Conservation (phyloP, 805 yeast species). For the Metschnikowia borealis region DNA sequence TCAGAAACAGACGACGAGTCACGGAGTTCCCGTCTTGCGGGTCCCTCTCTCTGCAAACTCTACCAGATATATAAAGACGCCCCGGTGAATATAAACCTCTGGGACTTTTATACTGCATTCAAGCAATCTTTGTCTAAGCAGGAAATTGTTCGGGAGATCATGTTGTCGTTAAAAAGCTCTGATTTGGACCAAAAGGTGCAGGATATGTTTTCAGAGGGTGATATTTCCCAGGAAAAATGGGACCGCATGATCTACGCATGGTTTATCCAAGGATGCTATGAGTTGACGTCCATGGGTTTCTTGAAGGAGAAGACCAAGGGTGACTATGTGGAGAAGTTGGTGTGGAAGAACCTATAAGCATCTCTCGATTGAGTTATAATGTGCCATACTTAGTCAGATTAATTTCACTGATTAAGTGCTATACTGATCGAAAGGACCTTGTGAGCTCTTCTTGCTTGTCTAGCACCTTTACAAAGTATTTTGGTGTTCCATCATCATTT, state of each 20-base stretch:
- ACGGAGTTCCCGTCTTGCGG: conserved; percentile 8
- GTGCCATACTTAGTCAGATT: too few species aligned
- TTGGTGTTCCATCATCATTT: too few species aligned
- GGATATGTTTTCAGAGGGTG: conserved; percentile 1
- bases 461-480: too few species aligned
- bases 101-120: conserved; percentile 64
- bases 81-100: conserved; percentile 60
- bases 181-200: not conserved
- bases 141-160: conserved; percentile 19
- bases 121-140: conserved; percentile 40
- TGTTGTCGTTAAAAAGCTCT: not conserved
- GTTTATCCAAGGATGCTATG: conserved; percentile 72
- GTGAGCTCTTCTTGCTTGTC: too few species aligned
- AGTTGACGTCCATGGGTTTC: conserved; percentile 66
- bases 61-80: conserved; percentile 78
- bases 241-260: conserved; percentile 61
- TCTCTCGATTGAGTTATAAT: too few species aligned
- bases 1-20: not conserved
- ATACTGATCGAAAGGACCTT: too few species aligned
- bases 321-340: conserved; percentile 63
- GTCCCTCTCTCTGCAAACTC: conserved; percentile 34
- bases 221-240: conserved; percentile 44
- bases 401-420: too few species aligned
- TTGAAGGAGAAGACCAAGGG: conserved; percentile 59
- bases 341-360: conserved; percentile 57